Base-by-base conservation (phyloP, 192 early-diverging fungal species). In the Powellomyces hirtus region DNA sequence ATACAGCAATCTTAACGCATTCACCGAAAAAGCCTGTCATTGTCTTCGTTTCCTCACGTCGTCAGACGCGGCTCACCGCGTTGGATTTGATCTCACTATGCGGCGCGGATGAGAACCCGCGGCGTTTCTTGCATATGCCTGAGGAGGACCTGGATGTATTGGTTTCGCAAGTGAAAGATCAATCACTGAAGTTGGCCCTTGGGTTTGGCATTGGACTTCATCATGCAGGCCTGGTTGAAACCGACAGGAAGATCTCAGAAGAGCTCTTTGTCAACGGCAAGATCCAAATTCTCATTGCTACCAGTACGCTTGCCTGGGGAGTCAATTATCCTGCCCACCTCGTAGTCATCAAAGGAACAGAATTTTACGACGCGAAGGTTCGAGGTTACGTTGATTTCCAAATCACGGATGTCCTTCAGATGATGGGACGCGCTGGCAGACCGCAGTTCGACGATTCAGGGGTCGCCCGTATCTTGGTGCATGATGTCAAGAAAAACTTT, bases 351-450 rank as follows among this genome's bases (percentile, higher is more conserved):
- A 98, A 97, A 76, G 98, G 98, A 18, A 99, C 98, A 0, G 96
- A 99, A 77, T 98, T 84, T 62, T 99, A 89, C 72, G 95, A 99
- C 70, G 92, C 92, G 50, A 93, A 92, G 69, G 81, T 85, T 14
- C 83, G 87, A 18, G 88, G 90, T 0, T 99, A 98, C 71, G 94
- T 96, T 10, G 98, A 99, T 67, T 94, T 92, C 66, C 96, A 95
- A 0, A 94, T 98, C 61, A 97, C 98, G 7, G 96, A 99, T 75
- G 91, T 99, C 6, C 77, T 98, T 45, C 98, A 98, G 77, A 99
- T 98, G 96, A 94, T 99, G 87, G 98, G 96, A 20, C 90, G 95
- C 64, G 98, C 98, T 5, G 95, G 91, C 46, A 87, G 98, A 44
- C 95, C 94, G 8, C 95, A 97, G 79, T 98, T 94, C 64, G 97